Evolutionary conservation across 2,329 filamentous ascomycete species (phyloP), one percentile per base, ranked within the genome.

Genomic region (Curvularia eragrostidis): DNA sequence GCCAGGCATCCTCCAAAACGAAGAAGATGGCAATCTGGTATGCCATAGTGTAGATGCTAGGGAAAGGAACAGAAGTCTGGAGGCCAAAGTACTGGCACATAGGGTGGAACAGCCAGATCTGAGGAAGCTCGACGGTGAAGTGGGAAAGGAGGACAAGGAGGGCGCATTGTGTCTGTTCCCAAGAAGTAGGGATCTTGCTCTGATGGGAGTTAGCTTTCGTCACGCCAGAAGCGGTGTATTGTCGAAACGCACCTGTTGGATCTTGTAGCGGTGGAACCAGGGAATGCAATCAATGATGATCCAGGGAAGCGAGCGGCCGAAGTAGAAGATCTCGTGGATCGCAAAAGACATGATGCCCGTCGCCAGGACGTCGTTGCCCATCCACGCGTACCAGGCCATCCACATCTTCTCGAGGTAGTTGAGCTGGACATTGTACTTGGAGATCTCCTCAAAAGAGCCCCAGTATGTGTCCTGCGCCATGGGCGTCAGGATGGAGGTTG

Each of bases 41-140:
- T 64, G 89, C 90, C 84, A 99, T 98, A 73, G 89, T 97, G 81
- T 85, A 90, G 66, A 89, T 71, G 12, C 90, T 83, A 32, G 95
- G 95, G 83, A 99, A 99, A 9, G 94, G 95, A 48, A 97, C 91
- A 61, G 87, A 87, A 65, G 91, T 97, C 58, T 89, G 84, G 79
- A 99, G 89, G 71, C 95, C 95, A 76, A 92, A 93, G 80, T 87
- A 96, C 75, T 93, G 91, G 57, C 94, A 94, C 83, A 97, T 87
- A 28, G 95, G 95, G 83, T 99, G 95, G 86, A 99, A 99, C 71
- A 98, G 86, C 94, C 94, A 98, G 78, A 98, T 98, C 80, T 98
- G 95, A 61, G 95, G 95, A 36, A 99, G 87, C 80, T 99, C 95
- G 78, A 97, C 95, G 66, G 95, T 98, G 80, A 98, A 96, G 79